Conservation (phyloP, 208 protist genomes). For the Porcisia deanei region DNA sequence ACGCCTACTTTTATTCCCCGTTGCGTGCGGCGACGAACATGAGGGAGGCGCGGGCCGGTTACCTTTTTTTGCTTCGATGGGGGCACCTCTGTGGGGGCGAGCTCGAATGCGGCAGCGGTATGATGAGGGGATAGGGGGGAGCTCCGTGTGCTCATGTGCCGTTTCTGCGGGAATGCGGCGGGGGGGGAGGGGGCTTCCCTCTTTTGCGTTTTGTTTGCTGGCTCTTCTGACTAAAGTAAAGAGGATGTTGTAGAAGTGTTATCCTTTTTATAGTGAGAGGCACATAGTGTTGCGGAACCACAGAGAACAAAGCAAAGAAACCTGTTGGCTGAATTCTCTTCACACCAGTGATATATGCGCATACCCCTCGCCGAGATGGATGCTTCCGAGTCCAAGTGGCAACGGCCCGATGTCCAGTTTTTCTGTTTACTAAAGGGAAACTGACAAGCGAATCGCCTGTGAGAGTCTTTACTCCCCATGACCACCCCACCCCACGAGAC, state of each 20-base stretch:
- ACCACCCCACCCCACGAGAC: neutral
- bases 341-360: neutral
- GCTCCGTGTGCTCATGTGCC: neutral
- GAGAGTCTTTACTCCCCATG: neutral
- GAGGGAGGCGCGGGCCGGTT: neutral
- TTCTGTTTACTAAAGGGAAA: conserved; percentile 4
- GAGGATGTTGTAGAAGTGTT: no score
- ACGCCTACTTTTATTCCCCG: conserved; percentile 56
- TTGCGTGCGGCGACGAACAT: conserved; percentile 40
- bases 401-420: neutral
- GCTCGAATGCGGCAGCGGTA: neutral
- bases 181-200: neutral
- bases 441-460: neutral
- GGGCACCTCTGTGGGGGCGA: neutral
- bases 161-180: neutral
- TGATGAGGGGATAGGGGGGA: neutral
- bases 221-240: neutral
- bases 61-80: neutral
- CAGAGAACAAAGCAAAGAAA: neutral
- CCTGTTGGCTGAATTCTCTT: neutral
- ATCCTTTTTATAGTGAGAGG: neutral
- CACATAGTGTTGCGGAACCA: neutral
- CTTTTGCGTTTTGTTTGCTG: neutral
- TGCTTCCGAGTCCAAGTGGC: neutral
- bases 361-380: neutral